A percentile compares a stretch with the other conserved stretches of the same genome.
Conservation (phyloP, 305 asterid genomes). For the Striga hermonthica region DNA sequence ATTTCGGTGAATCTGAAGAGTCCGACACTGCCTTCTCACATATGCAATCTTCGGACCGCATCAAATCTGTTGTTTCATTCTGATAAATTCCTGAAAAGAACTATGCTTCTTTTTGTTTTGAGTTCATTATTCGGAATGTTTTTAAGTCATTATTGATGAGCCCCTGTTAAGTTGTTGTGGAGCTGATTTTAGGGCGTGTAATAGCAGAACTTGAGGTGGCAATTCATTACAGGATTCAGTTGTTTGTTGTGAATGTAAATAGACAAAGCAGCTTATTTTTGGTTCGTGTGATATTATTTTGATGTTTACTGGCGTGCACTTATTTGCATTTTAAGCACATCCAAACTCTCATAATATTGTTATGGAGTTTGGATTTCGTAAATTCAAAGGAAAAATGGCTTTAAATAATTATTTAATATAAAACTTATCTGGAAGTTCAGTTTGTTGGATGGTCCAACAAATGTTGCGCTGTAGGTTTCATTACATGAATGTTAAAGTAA, state of each 20-base stretch:
- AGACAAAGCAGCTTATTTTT: slow-evolving; percentile 31
- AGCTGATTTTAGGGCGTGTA: slow-evolving; percentile 3
- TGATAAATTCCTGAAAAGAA: slow-evolving; percentile 29
- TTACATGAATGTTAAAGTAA: not conserved
- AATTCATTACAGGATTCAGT: slow-evolving; percentile 23
- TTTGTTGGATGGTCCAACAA: not conserved
- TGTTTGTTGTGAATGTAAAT: slow-evolving; percentile 34
- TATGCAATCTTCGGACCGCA: slow-evolving; percentile 48
- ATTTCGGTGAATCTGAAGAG: slow-evolving; percentile 58
- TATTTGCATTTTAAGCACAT: too few species aligned
- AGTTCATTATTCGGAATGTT: slow-evolving; percentile 26
- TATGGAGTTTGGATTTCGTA: too few species aligned
- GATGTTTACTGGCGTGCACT: not conserved
- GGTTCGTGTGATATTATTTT: slow-evolving; percentile 18
- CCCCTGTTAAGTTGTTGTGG: slow-evolving; percentile 20
- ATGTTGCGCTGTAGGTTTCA: not conserved
- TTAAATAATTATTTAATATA: not conserved
- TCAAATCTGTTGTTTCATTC: slow-evolving; percentile 47
- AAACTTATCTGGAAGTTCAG: too few species aligned
- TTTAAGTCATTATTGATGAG: slow-evolving; percentile 28
- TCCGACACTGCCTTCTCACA: slow-evolving; percentile 70
- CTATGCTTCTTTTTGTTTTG: slow-evolving; percentile 17
- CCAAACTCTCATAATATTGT: too few species aligned
- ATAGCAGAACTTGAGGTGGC: slow-evolving; percentile 27
- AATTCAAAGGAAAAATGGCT: not conserved